These are phyloP conservation scores for Rhytidhysteron rufulum DNA, from an alignment of 2,329 filamentous ascomycete species.

Conservation along the genomic window DNA sequence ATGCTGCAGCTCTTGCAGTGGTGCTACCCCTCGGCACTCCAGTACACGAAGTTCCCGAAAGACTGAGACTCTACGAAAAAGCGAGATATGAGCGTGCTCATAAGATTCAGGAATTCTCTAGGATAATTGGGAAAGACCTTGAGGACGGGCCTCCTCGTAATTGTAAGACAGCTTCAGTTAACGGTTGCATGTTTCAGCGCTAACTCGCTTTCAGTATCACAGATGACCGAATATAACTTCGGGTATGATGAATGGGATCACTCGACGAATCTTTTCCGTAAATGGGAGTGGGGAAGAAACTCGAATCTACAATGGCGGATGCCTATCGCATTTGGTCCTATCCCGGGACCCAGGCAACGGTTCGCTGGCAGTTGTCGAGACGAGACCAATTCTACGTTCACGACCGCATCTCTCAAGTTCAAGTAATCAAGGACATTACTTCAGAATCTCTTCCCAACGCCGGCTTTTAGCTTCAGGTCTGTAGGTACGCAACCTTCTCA, in stretches of 20 bases:
- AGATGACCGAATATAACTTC: slow-evolving; percentile 49
- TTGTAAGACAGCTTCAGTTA: slow-evolving; percentile 7
- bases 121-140: slow-evolving; percentile 49
- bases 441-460: slow-evolving; percentile 37
- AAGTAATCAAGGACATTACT: slow-evolving; percentile 38
- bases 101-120: slow-evolving; percentile 55
- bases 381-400: slow-evolving; percentile 27
- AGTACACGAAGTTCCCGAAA: slow-evolving; percentile 47
- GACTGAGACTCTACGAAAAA: slow-evolving; percentile 57
- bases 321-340: slow-evolving; percentile 41
- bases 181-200: background rate
- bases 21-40: slow-evolving; percentile 50
- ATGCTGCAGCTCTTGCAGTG: slow-evolving; percentile 56
- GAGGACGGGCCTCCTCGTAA: slow-evolving; percentile 30
- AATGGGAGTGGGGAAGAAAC: slow-evolving; percentile 47
- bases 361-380: slow-evolving; percentile 17
- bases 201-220: background rate
- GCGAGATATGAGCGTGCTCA: slow-evolving; percentile 57
- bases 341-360: slow-evolving; percentile 38
- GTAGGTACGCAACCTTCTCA: slow-evolving; percentile 37
- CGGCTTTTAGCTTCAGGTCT: slow-evolving; percentile 32
- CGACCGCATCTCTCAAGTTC: slow-evolving; percentile 39
- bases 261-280: slow-evolving; percentile 48
- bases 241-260: slow-evolving; percentile 58
- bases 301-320: slow-evolving; percentile 36